Evolutionary conservation across 805 yeast species (phyloP).

Genomic region (Hemisphaericaspora nanyangensis): DNA sequence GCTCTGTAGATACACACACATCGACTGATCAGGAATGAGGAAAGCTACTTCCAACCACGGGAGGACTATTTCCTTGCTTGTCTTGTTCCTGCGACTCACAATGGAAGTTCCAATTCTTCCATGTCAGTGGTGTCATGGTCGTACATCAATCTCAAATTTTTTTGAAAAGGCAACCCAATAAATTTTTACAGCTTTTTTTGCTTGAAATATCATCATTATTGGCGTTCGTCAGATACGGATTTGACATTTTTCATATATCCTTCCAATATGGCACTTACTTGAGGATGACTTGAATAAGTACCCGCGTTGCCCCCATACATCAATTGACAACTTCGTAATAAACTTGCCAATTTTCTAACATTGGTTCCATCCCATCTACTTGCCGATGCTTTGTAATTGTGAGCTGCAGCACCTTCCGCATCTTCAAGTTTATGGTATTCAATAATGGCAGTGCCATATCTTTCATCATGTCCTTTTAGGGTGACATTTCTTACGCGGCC

Average conservation of each 20-base stretch:
- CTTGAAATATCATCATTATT: not conserved
- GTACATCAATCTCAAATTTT: slow-evolving; percentile 5
- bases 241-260: slow-evolving; percentile 14
- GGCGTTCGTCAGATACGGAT: slow-evolving; percentile 29
- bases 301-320: not conserved
- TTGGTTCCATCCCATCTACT: slow-evolving; percentile 44
- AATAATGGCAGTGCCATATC: slow-evolving; percentile 39
- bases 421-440: slow-evolving; percentile 22
- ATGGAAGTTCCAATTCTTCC: too few relatives aligned
- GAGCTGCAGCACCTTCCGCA: slow-evolving; percentile 32
- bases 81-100: too few relatives aligned
- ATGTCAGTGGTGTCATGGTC: too few relatives aligned
- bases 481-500: slow-evolving; percentile 29
- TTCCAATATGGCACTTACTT: slow-evolving; percentile 6
- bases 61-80: too few relatives aligned
- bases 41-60: too few relatives aligned
- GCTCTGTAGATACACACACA: not conserved
- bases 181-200: not conserved
- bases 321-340: slow-evolving; percentile 33
- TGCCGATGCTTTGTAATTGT: slow-evolving; percentile 41
- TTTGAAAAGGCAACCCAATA: slow-evolving; percentile 6
- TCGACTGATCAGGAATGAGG: not conserved
- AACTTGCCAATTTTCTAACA: slow-evolving; percentile 44
- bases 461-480: slow-evolving; percentile 8
- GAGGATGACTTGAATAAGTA: slow-evolving; percentile 4